Conservation (phyloP, 768 basidiomycete genomes). For the Hericium erinaceus region DNA sequence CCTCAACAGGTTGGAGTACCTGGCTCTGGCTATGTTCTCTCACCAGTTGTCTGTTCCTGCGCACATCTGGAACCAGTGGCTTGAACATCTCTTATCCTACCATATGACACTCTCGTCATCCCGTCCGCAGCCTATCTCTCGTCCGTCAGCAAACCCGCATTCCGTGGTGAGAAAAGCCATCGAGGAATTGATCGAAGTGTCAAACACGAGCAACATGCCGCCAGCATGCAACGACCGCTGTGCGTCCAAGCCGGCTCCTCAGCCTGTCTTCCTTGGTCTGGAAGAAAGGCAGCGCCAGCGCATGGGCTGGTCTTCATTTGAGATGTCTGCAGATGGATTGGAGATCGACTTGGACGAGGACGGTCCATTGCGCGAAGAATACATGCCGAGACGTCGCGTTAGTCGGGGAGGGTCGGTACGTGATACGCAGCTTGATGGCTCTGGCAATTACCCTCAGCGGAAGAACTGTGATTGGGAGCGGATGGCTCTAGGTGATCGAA, state of each 20-base stretch:
- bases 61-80: slow-evolving; percentile 63
- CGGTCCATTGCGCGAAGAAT: slow-evolving; percentile 74
- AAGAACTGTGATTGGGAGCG: slow-evolving; percentile 12
- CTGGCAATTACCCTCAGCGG: slow-evolving; percentile 1
- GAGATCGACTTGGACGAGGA: slow-evolving; percentile 81
- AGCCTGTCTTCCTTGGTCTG: slow-evolving; percentile 65
- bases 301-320: slow-evolving; percentile 32
- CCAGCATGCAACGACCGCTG: slow-evolving; percentile 9
- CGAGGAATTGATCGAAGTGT: slow-evolving; percentile 56
- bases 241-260: slow-evolving; percentile 28
- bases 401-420: slow-evolving; percentile 26
- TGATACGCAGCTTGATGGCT: slow-evolving; percentile 7
- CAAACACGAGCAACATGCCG: slow-evolving; percentile 18
- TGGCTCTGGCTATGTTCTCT: slow-evolving; percentile 59
- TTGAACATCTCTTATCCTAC: slow-evolving; percentile 53
- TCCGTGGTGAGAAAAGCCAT: slow-evolving; percentile 59
- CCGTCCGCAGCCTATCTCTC: slow-evolving; percentile 67
- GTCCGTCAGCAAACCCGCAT: slow-evolving; percentile 66
- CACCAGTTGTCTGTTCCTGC: slow-evolving; percentile 64
- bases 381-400: slow-evolving; percentile 60
- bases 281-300: slow-evolving; percentile 54
- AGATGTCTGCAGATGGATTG: slow-evolving; percentile 31
- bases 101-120: slow-evolving; percentile 52
- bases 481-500: slow-evolving; percentile 20
- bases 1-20: slow-evolving; percentile 62